These are phyloP conservation scores for Fusarium sp. DNA, from an alignment of 2,329 filamentous ascomycete genomes.

Conservation along the genomic window DNA sequence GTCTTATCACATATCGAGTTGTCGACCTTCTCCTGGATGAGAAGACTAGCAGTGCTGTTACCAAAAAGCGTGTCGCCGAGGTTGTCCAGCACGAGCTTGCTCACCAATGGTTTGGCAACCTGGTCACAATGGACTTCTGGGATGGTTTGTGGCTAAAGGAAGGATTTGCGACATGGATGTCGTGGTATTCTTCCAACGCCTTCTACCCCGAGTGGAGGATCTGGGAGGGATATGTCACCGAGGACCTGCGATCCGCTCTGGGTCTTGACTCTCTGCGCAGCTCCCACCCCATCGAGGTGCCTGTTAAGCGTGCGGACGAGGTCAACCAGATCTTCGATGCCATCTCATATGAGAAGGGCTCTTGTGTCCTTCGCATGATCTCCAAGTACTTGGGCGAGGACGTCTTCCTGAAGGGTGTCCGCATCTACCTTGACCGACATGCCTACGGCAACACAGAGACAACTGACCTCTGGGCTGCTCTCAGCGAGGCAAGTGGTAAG, in stretches of 20 bases:
- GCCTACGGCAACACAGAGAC: conserved; percentile 97
- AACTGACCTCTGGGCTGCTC: conserved; percentile 87
- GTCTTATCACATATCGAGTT: conserved; percentile 92
- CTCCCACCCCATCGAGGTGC: conserved; percentile 96
- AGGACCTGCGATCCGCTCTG: conserved; percentile 89
- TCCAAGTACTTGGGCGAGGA: conserved; percentile 95
- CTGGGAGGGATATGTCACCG: conserved; percentile 94
- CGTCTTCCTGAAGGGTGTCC: conserved; percentile 89
- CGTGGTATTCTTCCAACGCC: conserved; percentile 83
- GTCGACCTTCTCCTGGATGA: conserved; percentile 87
- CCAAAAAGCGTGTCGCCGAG: conserved; percentile 93
- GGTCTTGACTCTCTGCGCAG: conserved; percentile 90
- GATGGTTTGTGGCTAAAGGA: conserved; percentile 97
- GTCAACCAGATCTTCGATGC: conserved; percentile 99
- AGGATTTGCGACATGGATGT: conserved; percentile 75
- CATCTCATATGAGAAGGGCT: conserved; percentile 97
- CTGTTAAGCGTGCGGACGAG: conserved; percentile 93
- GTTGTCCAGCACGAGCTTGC: conserved; percentile 97
- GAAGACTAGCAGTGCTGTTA: conserved; percentile 87
- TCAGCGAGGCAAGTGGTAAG: conserved; percentile 90
- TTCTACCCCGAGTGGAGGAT: conserved; percentile 99
- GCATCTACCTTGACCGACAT: conserved; percentile 92
- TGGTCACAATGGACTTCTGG: conserved; percentile 99
- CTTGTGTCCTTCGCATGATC: conserved; percentile 95
- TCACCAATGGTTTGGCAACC: conserved; percentile 98